phyloP scores from a whole-genome alignment of 2,329 filamentous ascomycete genomes.

The Magnaporthiopsis incrustans region DNA sequence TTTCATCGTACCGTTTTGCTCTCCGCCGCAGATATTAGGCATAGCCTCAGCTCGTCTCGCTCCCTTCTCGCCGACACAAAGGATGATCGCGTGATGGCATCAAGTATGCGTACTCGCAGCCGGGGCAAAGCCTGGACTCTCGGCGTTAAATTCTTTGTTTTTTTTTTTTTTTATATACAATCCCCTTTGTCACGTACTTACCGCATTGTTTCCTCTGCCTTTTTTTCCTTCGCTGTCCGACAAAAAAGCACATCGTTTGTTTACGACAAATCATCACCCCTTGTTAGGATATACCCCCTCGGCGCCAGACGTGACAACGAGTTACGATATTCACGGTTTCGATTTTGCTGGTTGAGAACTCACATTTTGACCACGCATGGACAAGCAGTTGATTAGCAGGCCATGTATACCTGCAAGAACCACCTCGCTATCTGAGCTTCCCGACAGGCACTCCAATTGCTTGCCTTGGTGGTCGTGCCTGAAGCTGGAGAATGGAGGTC shows the following conservation, averaged over 20 bases:
- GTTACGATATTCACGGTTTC: conserved; percentile 14
- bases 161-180: no score
- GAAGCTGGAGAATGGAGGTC: neutral
- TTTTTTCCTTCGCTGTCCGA: conserved; percentile 11
- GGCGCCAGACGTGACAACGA: conserved; percentile 10
- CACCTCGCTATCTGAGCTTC: neutral
- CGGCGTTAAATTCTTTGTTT: conserved; percentile 4
- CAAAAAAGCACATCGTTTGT: conserved; percentile 3
- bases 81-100: neutral
- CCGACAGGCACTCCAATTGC: neutral
- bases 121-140: neutral
- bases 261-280: conserved; percentile 5
- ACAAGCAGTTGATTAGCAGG: conserved; percentile 4
- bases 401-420: neutral
- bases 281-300: conserved; percentile 16
- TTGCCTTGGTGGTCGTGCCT: no score
- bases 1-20: conserved; percentile 2
- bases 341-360: conserved; percentile 10
- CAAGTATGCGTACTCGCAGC: neutral
- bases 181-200: neutral
- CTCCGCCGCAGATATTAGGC: neutral
- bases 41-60: neutral
- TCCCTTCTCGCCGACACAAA: neutral
- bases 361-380: conserved; percentile 1
- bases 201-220: neutral